Evolutionary conservation across 345 rosid genomes (phyloP), one percentile per base, ranked within the genome.

Genomic region (Gossypium arboreum): DNA sequence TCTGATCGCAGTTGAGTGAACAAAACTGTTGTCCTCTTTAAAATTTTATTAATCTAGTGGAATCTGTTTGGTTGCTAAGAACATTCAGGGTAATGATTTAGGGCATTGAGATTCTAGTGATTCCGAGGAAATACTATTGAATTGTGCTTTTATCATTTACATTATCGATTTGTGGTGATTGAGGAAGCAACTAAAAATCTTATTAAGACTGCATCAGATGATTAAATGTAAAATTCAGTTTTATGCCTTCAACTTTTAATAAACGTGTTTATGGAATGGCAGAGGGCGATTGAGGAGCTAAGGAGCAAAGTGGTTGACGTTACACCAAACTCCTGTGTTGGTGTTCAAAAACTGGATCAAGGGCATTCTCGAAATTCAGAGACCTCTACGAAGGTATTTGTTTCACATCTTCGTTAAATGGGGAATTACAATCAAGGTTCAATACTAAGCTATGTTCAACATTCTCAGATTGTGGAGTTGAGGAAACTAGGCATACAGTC

Each of bases 251-350:
- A 43, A 18, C 51, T 43, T 43, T 65, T 7, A 10, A 41, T 9
- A 41, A 18, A 18, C 2, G 8, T 41, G 51, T 67, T 67, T 67
- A 0, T 47, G 71, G 71, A 73, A 43, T 80, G 73, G 71, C 91
- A 91, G 98, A 78, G 85, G 65, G 91, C 90, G 82, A 86, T 92
- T 18, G 88, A 85, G 78, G 90, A 87, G 68, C 76, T 90, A 78
- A 87, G 84, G 68, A 71, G 66, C 68, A 91, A 91, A 78, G 63
- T 80, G 56, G 81, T 75, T 24, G 79, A 79, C 77, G 84, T 82
- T 58, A 83, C 90, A 0, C 62, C 89, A 45, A 80, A 73, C 68
- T 84, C 92, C 44, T 84, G 79, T 71, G 87, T 76, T 73, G 85
- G 83, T 63, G 81, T 80, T 68, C 78, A 76, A 81, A 87, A 83